Evolutionary conservation across 2,329 filamentous ascomycete genomes (phyloP).

Genomic region (Chaetomium globosum): DNA sequence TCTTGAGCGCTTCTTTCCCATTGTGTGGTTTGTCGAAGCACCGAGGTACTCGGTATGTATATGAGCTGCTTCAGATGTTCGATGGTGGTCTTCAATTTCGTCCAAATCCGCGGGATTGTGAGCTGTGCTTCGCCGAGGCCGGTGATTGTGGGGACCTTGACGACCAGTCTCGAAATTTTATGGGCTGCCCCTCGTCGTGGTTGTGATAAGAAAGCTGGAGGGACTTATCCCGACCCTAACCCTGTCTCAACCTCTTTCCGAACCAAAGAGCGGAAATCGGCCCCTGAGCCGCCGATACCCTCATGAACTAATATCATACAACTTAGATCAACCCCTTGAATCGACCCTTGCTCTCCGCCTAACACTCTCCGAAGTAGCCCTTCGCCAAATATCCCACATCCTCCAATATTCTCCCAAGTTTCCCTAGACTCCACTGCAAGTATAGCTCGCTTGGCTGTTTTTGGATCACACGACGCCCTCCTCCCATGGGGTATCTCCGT

Average conservation of each 20-base stretch:
- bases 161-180: conserved; percentile 29
- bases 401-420: neutral
- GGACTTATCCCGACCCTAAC: conserved; percentile 24
- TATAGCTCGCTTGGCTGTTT: conserved; percentile 3
- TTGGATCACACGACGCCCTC: neutral
- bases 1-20: conserved; percentile 46
- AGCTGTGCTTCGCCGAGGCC: conserved; percentile 8
- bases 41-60: neutral
- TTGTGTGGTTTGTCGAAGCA: conserved; percentile 25
- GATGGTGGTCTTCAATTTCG: neutral
- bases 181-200: conserved; percentile 17
- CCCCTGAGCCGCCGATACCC: neutral
- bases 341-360: neutral
- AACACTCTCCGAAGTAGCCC: neutral
- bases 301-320: conserved; percentile 17
- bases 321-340: neutral
- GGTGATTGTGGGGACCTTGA: conserved; percentile 30
- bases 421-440: neutral
- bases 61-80: neutral
- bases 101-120: neutral
- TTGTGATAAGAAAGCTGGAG: conserved; percentile 19
- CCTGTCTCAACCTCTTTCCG: conserved; percentile 6
- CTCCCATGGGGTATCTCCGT: neutral
- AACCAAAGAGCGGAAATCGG: neutral
- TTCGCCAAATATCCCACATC: neutral